Conservation (phyloP, 441 rosid species). For the Arabidopsis lyrata region DNA sequence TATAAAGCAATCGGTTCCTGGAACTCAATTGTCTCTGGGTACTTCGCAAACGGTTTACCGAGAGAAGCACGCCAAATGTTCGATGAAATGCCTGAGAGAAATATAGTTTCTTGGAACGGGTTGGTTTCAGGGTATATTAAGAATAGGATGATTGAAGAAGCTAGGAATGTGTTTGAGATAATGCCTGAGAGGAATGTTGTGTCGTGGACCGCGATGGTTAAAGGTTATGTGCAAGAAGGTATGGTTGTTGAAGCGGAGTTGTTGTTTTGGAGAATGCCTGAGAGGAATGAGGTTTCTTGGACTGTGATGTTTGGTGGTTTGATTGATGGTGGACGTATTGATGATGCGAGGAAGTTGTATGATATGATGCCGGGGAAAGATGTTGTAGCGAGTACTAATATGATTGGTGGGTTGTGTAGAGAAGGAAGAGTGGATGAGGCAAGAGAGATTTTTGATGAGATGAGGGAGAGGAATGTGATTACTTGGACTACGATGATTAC, state of each 20-base stretch:
- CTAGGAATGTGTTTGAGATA: constrained; percentile 56
- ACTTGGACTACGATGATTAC: constrained; percentile 65
- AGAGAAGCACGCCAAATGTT: constrained; percentile 59
- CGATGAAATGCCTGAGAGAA: constrained; percentile 71
- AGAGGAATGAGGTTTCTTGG: constrained; percentile 77
- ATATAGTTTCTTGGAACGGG: constrained; percentile 73
- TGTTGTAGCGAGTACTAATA: constrained; percentile 71
- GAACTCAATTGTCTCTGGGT: constrained; percentile 64
- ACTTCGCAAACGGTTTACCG: constrained; percentile 63
- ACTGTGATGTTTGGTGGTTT: constrained; percentile 84
- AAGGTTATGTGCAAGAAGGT: constrained; percentile 68
- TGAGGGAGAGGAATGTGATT: constrained; percentile 54
- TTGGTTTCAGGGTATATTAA: constrained; percentile 72
- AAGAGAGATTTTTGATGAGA: constrained; percentile 48
- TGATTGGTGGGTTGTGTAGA: constrained; percentile 71
- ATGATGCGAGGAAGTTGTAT: constrained; percentile 63
- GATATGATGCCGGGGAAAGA: constrained; percentile 75
- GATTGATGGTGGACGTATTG: constrained; percentile 55
- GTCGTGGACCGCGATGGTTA: constrained; percentile 72
- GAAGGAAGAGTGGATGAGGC: constrained; percentile 52
- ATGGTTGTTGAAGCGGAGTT: constrained; percentile 58
- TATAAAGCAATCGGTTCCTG: constrained; percentile 55
- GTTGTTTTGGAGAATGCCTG: constrained; percentile 77
- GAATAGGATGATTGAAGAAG: constrained; percentile 63
- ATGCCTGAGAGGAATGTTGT: constrained; percentile 72